Conservation (phyloP, 352 stramenopile genomes). For the Globisporangium rhizosaccharum region DNA sequence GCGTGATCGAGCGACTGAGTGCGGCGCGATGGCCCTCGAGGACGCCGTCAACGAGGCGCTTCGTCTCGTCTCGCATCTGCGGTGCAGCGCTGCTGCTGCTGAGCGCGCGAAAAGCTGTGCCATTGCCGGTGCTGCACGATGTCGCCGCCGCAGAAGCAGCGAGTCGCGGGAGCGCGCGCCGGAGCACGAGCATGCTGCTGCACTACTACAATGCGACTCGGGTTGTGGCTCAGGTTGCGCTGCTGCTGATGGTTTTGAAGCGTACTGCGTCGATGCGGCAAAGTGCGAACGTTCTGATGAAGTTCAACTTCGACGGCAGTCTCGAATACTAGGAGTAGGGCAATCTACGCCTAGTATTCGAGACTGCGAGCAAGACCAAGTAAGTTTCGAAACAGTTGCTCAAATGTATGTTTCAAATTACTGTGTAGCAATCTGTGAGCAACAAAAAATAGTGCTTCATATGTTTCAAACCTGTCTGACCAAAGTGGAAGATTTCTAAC, state of each 20-base stretch:
- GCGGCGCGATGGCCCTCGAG: conserved; percentile 50
- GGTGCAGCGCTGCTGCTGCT: background rate
- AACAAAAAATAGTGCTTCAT: too few species aligned
- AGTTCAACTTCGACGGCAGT: background rate
- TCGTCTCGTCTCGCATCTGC: conserved; percentile 34
- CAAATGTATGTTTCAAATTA: too few species aligned
- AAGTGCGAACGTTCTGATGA: background rate
- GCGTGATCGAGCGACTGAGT: conserved; percentile 69
- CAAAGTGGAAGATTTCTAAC: too few species aligned
- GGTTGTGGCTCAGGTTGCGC: background rate
- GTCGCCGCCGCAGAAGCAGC: background rate
- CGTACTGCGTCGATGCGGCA: background rate
- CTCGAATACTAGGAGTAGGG: too few species aligned
- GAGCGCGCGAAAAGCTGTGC: background rate
- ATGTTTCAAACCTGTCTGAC: too few species aligned
- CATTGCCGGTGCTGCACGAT: background rate
- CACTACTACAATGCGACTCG: too few species aligned
- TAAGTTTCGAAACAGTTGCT: too few species aligned
- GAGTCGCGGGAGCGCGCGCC: conserved; percentile 4
- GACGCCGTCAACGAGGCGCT: conserved; percentile 50
- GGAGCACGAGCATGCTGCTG: conserved; percentile 15
- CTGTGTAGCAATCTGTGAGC: too few species aligned
- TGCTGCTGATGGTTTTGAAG: background rate
- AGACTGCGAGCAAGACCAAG: too few species aligned
- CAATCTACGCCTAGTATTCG: too few species aligned